Evolutionary conservation across 225 moss, liverwort and hornwort genomes (phyloP).

Genomic region (Sphagnum tenellum): DNA sequence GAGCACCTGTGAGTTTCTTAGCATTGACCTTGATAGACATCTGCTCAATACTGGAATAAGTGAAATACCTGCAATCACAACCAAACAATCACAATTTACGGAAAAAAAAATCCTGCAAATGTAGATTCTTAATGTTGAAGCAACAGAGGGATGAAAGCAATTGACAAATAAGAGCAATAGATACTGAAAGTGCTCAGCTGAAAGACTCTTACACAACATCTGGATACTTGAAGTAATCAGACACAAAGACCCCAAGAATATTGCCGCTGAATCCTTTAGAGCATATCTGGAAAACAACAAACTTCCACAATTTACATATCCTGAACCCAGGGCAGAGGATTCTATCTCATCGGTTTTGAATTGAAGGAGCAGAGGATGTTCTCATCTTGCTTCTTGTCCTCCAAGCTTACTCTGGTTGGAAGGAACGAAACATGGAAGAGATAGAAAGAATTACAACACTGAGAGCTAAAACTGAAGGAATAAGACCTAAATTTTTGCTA

Average conservation of each 20-base stretch:
- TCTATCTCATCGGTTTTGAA: no score
- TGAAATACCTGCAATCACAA: constrained; percentile 67
- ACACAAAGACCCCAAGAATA: constrained; percentile 55
- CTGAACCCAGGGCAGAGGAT: no score
- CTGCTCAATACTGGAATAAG: constrained; percentile 63
- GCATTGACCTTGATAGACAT: constrained; percentile 33
- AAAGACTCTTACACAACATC: constrained; percentile 64
- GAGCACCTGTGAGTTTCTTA: constrained; percentile 38
- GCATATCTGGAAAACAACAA: constrained; percentile 39
- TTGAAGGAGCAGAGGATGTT: no score
- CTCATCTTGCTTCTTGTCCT: no score
- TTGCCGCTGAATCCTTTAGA: constrained; percentile 61
- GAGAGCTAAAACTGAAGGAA: not conserved
- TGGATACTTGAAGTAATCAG: constrained; percentile 71
- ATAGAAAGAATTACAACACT: not conserved
- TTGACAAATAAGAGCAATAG: not conserved
- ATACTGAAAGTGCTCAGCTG: not conserved
- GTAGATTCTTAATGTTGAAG: not conserved
- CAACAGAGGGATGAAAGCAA: not conserved
- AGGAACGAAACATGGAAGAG: no score
- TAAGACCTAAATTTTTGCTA: no score
- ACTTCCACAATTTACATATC: constrained; percentile 3
- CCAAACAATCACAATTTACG: not conserved
- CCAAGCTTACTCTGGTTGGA: no score
- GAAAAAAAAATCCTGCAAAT: not conserved